phyloP scores from a whole-genome alignment of 1,284 basidiomycete species.

The Vanrija sp. region DNA sequence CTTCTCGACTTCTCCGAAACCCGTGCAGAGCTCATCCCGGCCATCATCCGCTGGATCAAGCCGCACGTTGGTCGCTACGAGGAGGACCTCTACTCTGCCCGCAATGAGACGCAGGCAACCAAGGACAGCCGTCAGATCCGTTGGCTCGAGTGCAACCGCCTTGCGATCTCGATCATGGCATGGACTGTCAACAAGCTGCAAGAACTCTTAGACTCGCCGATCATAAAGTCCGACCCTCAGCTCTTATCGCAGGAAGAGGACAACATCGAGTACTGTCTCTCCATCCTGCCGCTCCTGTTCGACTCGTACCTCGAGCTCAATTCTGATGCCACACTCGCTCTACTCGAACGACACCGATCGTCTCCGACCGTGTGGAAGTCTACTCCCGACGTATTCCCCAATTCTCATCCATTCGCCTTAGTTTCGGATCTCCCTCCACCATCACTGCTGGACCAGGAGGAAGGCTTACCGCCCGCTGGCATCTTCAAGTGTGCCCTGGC shows the following conservation, averaged over 20 bases:
- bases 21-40: conserved; percentile 76
- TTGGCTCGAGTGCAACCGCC: conserved; percentile 84
- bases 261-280: conserved; percentile 82
- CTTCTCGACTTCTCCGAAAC: conserved; percentile 81
- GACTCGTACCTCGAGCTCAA: conserved; percentile 84
- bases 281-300: conserved; percentile 77
- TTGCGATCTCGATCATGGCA: conserved; percentile 65
- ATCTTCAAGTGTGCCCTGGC: conserved; percentile 75
- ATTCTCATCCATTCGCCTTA: conserved; percentile 87
- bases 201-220: conserved; percentile 67
- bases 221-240: conserved; percentile 60
- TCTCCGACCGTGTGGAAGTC: conserved; percentile 58
- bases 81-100: conserved; percentile 19
- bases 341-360: conserved; percentile 66
- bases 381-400: conserved; percentile 81
- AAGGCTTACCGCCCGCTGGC: conserved; percentile 40
- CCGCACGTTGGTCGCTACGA: conserved; percentile 91
- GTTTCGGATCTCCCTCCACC: conserved; percentile 62
- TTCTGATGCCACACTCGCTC: conserved; percentile 61
- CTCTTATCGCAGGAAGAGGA: conserved; percentile 78
- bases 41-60: conserved; percentile 87
- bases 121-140: conserved; percentile 72
- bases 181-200: conserved; percentile 89
- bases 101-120: conserved; percentile 33
- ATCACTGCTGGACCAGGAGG: conserved; percentile 45